phyloP scores from a whole-genome alignment of 768 basidiomycete species.

The Leccinum obscurum region DNA sequence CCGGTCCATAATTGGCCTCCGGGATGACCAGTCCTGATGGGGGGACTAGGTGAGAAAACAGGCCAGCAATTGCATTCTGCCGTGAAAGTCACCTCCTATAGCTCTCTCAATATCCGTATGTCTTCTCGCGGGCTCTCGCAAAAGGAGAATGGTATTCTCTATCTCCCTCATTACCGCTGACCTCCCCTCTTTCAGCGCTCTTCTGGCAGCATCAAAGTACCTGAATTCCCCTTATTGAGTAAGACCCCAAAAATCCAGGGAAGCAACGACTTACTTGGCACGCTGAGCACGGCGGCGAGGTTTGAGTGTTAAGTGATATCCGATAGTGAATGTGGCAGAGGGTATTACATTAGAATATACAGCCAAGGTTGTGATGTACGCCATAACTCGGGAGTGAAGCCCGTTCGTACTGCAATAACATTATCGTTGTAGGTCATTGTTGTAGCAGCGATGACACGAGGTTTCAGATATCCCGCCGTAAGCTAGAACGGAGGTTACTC shows the following conservation, averaged over 20 bases:
- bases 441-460: constrained; percentile 42
- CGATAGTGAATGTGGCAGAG: constrained; percentile 49
- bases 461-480: constrained; percentile 40
- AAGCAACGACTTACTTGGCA: constrained; percentile 43
- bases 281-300: constrained; percentile 55
- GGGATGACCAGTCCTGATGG: constrained; percentile 69
- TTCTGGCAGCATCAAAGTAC: constrained; percentile 64
- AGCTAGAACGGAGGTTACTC: constrained; percentile 34
- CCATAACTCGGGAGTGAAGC: constrained; percentile 36
- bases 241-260: constrained; percentile 13
- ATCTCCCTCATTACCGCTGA: constrained; percentile 62
- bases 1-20: constrained; percentile 71
- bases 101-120: constrained; percentile 63
- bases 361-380: constrained; percentile 38
- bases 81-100: constrained; percentile 55
- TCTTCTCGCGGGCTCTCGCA: constrained; percentile 67
- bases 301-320: constrained; percentile 58
- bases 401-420: constrained; percentile 40
- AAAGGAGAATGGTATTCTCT: constrained; percentile 58
- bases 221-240: constrained; percentile 39
- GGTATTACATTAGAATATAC: constrained; percentile 57
- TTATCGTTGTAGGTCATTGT: constrained; percentile 49
- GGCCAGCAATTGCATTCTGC: constrained; percentile 4
- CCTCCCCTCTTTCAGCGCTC: constrained; percentile 62
- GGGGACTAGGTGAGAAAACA: constrained; percentile 16